phyloP scores from a whole-genome alignment of 768 basidiomycete species.

The Rhodotorula toruloides region DNA sequence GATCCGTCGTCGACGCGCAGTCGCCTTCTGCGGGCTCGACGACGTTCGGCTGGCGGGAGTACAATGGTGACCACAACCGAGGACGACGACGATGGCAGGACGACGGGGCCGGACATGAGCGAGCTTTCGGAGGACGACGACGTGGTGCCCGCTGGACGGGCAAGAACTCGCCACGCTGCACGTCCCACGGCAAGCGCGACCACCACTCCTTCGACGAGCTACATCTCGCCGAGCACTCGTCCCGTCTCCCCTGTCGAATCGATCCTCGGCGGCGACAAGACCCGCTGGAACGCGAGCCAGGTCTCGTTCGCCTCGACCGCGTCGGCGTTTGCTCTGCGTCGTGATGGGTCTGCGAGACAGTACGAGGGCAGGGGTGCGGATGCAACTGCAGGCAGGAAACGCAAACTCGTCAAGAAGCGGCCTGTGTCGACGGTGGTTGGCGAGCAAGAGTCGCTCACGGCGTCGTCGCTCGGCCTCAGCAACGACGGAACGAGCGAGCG shows the following conservation, averaged over 20 bases:
- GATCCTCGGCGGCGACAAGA: slow-evolving; percentile 19
- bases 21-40: not conserved
- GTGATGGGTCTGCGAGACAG: not conserved
- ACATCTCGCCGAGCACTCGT: not conserved
- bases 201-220: slow-evolving; percentile 1
- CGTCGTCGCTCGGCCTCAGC: not conserved
- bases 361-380: not conserved
- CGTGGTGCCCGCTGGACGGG: too few species aligned
- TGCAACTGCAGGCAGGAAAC: not conserved
- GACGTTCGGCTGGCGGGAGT: slow-evolving; percentile 18
- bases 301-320: slow-evolving; percentile 27
- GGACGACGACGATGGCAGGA: slow-evolving; percentile 11
- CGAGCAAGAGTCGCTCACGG: not conserved
- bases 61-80: slow-evolving; percentile 19
- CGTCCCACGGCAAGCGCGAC: too few species aligned
- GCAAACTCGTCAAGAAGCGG: slow-evolving; percentile 10
- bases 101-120: slow-evolving; percentile 17
- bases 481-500: not conserved
- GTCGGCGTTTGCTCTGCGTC: slow-evolving; percentile 4
- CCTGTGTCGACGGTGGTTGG: not conserved
- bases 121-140: slow-evolving; percentile 25
- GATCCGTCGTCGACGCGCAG: not conserved
- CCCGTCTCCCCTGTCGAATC: slow-evolving; percentile 26
- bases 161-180: too few species aligned
- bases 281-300: slow-evolving; percentile 16